Base-by-base conservation (phyloP, 1,139 yeast species). In the Pichia sp. region DNA sequence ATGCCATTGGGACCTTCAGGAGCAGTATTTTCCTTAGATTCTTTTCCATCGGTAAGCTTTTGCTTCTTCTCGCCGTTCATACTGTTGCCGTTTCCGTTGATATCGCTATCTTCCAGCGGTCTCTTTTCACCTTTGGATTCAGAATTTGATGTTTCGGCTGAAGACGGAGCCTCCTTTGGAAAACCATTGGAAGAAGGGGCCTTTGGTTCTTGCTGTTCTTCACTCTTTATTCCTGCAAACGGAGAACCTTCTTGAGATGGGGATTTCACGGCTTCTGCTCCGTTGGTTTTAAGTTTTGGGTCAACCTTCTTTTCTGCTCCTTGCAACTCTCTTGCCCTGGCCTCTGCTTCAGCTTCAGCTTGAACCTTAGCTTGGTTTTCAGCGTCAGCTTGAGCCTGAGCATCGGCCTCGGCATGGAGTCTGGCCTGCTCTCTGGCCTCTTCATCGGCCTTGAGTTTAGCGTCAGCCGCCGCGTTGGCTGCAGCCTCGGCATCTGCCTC, bases 91-190 rank as follows among this genome's bases (percentile, higher is more conserved):
- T 31, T 31, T 31, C 30, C 44, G 16, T 36, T 36, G 40, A 36
- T 36, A 24, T 45, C 44, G 6, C 42, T 33, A 14, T 38, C 49
- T 12, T 40, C 53, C 16, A 6, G 36, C 10, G 49, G n/a, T 45
- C 49, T 46, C 24, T 45, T 38, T 20, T 46, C 49, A 10, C 45
- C 50, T 14, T 38, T 48, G 10, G 43, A 30, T 45, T 45, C 38
- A 9, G 36, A 16, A 36, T 14, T 36, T 12, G 40, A 9, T 6
- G 16, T 36, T 36, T 36, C 40, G 2, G 16, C 2, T 36, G 16
- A 16, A 12, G 6, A 12, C n/a, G 40, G 16, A 36, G 40, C n/a
- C n/a, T 9, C 7, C 16, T 36, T 36, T 36, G 40, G 40, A 36
- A 16, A 12, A 16, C 40, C 40, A 14, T 36, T 36, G 16, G 40